Evolutionary conservation across 805 yeast genomes (phyloP).

Genomic region (Kuraishia floccosa): DNA sequence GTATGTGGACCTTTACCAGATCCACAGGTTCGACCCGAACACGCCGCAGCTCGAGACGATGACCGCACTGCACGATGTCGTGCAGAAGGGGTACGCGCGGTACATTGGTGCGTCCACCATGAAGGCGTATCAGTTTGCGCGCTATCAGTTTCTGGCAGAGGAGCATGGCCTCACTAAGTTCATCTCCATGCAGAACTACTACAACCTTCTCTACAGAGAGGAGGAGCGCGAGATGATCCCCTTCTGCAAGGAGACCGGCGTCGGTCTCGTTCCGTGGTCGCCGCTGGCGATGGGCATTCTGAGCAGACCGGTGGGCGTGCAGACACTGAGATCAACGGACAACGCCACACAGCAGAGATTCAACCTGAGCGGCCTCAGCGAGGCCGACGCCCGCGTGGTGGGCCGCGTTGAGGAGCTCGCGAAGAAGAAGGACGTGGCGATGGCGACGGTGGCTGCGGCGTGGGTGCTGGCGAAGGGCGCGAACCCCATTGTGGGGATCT

Average conservation of each 20-base stretch:
- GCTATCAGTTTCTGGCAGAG: conserved; percentile 44
- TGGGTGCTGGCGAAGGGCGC: conserved; percentile 42
- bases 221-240: conserved; percentile 53
- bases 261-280: conserved; percentile 52
- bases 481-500: conserved; percentile 47
- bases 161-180: conserved; percentile 44
- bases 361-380: conserved; percentile 10
- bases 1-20: conserved; percentile 40
- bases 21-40: conserved; percentile 39
- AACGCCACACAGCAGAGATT: conserved; percentile 9
- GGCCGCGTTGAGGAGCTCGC: conserved; percentile 44
- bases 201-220: conserved; percentile 45
- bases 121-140: conserved; percentile 41
- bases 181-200: conserved; percentile 44
- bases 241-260: conserved; percentile 36
- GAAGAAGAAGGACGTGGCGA: conserved; percentile 29
- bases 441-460: conserved; percentile 45
- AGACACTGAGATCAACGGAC: conserved; percentile 2
- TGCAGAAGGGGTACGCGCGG: conserved; percentile 30
- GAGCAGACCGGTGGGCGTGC: conserved; percentile 1
- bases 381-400: conserved; percentile 24
- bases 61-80: conserved; percentile 42
- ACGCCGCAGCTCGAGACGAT: conserved; percentile 42
- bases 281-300: conserved; percentile 41
- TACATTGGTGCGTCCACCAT: conserved; percentile 56